Evolutionary conservation across 2,329 filamentous ascomycete genomes (phyloP), one percentile per base, ranked within the genome.

Genomic region (Claviceps paspali): DNA sequence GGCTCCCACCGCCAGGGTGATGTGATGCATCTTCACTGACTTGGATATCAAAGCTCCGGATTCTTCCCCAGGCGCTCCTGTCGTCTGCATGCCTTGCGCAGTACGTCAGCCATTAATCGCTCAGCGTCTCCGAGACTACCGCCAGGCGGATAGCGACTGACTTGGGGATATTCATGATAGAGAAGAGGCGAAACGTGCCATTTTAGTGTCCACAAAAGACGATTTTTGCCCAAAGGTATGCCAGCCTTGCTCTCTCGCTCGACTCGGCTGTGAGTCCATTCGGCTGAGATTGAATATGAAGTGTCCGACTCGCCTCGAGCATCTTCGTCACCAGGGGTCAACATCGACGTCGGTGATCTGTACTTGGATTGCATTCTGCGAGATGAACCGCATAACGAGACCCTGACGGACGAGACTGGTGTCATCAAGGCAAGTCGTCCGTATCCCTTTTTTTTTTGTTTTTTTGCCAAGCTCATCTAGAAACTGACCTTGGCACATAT

Each of bases 371-470:
- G 33, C 26, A 39, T 39, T 4, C 14, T 39, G 17, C 31, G 37
- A 10, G 18, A 35, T 14, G 37, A 30, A 22, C 32, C 32, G n/a
- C 32, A 35, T 1, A 35, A 35, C 14, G 33, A 35, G 26, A 33
- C 19, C 10, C 32, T 39, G 6, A 39, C 32, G 2, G 37, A 39
- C 12, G 37, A 39, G 24, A 34, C 31, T 4, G 27, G 28, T 15
- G 33, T 35, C 10, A 39, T 39, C 32, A 39, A 39, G 32, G 37
- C 30, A 21, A 10, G 37, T 19, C n/a, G n/a, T n/a, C n/a, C n/a
- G n/a, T n/a, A n/a, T n/a, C n/a, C n/a, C n/a, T n/a, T n/a, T n/a
- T n/a, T n/a, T n/a, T n/a, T n/a, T n/a, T n/a, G n/a, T n/a, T n/a
- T n/a, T n/a, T n/a, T n/a, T n/a, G n/a, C 22, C 14, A 15, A 21